Base-by-base conservation (phyloP, 2,329 filamentous ascomycete species). In the Trichoderma simmonsii region DNA sequence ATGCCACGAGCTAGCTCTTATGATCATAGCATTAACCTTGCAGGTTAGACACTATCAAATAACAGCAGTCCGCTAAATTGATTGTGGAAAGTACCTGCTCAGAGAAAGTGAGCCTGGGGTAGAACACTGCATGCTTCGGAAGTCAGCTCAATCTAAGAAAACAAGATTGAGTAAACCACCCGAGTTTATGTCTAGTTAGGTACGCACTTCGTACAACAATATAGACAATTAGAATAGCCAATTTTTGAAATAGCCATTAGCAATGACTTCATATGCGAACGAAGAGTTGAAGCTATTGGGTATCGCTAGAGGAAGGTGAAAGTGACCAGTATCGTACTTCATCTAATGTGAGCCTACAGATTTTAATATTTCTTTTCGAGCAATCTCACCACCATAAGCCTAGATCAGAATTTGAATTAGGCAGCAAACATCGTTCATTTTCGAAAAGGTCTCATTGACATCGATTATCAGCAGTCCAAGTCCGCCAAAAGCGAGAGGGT, bases 341-440 rank as follows among this genome's bases (percentile, higher is more conserved):
- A n/a, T 43, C 39, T 0, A 43, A 43, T 43, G 15, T n/a, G 1
- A 9, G 36, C 2, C 15, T n/a, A 1, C 39, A 4, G 1, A 43
- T n/a, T n/a, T 43, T 9, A n/a, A n/a, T n/a, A 1, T 7, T 43
- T n/a, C 15, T 39, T 3, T 43, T 43, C 0, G 15, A n/a, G 3
- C 3, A n/a, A 43, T 43, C 0, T n/a, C 3, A 4, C n/a, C 6
- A n/a, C 3, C 9, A 1, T 4, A 43, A 43, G 7, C 0, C 8
- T 43, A 0, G 15, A 8, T 9, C 0, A 8, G 36, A 18, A 43
- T 9, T 7, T 8, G 1, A n/a, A n/a, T 9, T 0, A 43, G 1
- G 39, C 3, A 2, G 7, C 0, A 43, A 4, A 43, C n/a, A n/a
- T 18, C 6, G 1, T 43, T 43, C 15, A 43, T n/a, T 2, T 43